Conservation (phyloP, 176 grass and related monocot genomes). For the Tillandsia fasciculata region DNA sequence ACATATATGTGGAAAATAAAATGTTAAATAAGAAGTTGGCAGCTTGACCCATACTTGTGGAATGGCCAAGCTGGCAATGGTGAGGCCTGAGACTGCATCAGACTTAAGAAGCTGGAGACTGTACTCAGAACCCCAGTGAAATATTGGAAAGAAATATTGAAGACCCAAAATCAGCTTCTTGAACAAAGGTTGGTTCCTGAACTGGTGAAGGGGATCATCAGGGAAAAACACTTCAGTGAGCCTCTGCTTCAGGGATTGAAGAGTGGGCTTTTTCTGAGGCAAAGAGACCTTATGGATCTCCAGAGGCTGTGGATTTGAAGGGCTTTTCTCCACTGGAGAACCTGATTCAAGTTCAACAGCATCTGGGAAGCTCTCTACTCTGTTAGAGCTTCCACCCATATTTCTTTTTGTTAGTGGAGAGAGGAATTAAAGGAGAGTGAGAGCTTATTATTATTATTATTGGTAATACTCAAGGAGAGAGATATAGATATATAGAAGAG, state of each 20-base stretch:
- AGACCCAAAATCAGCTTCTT: conserved; percentile 53
- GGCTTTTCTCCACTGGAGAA: not conserved
- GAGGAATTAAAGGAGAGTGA: not conserved
- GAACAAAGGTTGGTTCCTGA: conserved; percentile 73
- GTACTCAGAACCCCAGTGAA: conserved; percentile 80
- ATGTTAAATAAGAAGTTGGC: not conserved
- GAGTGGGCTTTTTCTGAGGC: conserved; percentile 41
- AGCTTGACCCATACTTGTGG: conserved; percentile 37
- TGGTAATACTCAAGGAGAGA: not conserved
- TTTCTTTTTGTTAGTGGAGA: not conserved
- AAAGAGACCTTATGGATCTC: conserved; percentile 72
- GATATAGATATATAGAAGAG: not conserved
- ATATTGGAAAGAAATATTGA: conserved; percentile 91
- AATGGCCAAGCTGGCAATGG: conserved; percentile 99
- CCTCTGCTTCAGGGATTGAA: conserved; percentile 40
- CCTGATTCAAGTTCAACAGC: conserved; percentile 30
- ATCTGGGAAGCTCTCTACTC: conserved; percentile 55
- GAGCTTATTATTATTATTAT: no score
- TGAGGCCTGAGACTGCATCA: conserved; percentile 83
- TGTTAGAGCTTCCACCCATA: conserved; percentile 35
- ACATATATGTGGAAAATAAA: not conserved
- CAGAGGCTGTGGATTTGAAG: not conserved
- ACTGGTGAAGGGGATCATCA: conserved; percentile 80
- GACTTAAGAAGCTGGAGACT: conserved; percentile 70
- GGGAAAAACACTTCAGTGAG: conserved; percentile 90